phyloP scores from a whole-genome alignment of 1,284 basidiomycete genomes.

The Waitea zeae region DNA sequence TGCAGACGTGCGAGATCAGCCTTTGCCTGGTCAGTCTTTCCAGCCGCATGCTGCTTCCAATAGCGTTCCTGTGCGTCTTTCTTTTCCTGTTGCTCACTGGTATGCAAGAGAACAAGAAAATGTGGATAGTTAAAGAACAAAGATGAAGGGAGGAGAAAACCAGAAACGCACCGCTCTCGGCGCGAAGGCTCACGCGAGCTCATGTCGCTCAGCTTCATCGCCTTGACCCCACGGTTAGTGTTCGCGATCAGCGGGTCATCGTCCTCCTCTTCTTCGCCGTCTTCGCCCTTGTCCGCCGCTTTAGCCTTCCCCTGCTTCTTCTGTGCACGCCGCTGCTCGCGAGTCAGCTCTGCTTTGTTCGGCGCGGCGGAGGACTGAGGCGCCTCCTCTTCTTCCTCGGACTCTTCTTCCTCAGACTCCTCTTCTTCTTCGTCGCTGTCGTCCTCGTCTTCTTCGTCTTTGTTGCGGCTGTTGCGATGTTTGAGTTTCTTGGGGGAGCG shows the following conservation, averaged over 20 bases:
- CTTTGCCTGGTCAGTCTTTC: slow-evolving; percentile 83
- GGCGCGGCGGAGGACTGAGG: slow-evolving; percentile 1
- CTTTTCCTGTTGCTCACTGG: slow-evolving; percentile 79
- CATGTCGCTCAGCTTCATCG: slow-evolving; percentile 47
- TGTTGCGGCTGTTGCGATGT: slow-evolving; percentile 6
- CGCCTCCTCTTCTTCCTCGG: slow-evolving; percentile 14
- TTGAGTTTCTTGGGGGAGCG: not conserved
- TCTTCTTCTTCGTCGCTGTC: slow-evolving; percentile 22
- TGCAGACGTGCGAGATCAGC: slow-evolving; percentile 74
- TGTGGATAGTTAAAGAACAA: slow-evolving; percentile 3
- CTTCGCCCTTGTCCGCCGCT: slow-evolving; percentile 19
- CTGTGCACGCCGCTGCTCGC: slow-evolving; percentile 50
- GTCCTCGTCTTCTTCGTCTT: slow-evolving; percentile 16
- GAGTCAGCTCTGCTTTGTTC: slow-evolving; percentile 28
- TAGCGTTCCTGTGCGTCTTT: slow-evolving; percentile 74
- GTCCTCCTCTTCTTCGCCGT: slow-evolving; percentile 29
- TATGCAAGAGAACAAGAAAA: not conserved
- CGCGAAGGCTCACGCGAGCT: slow-evolving; percentile 39
- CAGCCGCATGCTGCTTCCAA: slow-evolving; percentile 64
- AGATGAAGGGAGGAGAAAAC: slow-evolving; percentile 2
- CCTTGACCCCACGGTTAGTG: slow-evolving; percentile 49
- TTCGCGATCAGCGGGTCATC: slow-evolving; percentile 50
- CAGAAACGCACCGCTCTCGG: slow-evolving; percentile 42
- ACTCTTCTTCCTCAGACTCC: slow-evolving; percentile 17
- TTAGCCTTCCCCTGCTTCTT: slow-evolving; percentile 43